Percentiles rank a stretch among this genome's conserved stretches.
These are phyloP conservation scores for Phytophthora foliorum DNA, from an alignment of 352 stramenopile species.

Conservation along the genomic window DNA sequence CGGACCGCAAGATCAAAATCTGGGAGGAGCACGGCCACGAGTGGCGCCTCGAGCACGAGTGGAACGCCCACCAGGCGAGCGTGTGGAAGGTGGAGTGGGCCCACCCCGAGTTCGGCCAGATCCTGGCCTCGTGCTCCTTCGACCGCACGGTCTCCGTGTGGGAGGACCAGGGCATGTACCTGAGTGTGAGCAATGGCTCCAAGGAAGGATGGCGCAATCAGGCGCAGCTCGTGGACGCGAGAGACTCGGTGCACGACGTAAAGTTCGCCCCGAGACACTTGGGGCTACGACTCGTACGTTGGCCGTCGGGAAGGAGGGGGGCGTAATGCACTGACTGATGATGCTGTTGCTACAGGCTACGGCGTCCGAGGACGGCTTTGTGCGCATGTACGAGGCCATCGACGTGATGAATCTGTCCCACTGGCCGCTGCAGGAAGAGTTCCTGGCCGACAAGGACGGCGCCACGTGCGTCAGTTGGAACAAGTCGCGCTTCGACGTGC, in stretches of 20 bases:
- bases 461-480: conserved; percentile 97
- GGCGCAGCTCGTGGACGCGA: conserved; percentile 91
- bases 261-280: conserved; percentile 96
- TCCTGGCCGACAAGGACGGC: conserved; percentile 85
- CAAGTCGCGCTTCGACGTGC: conserved; percentile 94
- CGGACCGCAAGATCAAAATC: conserved; percentile 94
- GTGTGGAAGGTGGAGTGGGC: conserved; percentile 96
- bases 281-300: conserved; percentile 87
- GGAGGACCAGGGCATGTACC: conserved; percentile 91
- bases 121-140: conserved; percentile 95
- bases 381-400: conserved; percentile 96
- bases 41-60: conserved; percentile 91
- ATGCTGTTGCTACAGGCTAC: conserved; percentile 73
- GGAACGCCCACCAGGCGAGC: conserved; percentile 90
- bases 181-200: conserved; percentile 45
- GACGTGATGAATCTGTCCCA: conserved; percentile 97
- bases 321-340: neutral
- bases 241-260: conserved; percentile 95
- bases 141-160: conserved; percentile 96
- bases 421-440: conserved; percentile 93
- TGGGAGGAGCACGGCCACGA: conserved; percentile 88
- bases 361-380: conserved; percentile 94
- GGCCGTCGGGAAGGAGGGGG: too few species aligned
- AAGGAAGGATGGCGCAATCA: conserved; percentile 87
- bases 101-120: conserved; percentile 96